Evolutionary conservation across 768 basidiomycete species (phyloP), one percentile per base, ranked within the genome.

Genomic region (Pholiota conissans): DNA sequence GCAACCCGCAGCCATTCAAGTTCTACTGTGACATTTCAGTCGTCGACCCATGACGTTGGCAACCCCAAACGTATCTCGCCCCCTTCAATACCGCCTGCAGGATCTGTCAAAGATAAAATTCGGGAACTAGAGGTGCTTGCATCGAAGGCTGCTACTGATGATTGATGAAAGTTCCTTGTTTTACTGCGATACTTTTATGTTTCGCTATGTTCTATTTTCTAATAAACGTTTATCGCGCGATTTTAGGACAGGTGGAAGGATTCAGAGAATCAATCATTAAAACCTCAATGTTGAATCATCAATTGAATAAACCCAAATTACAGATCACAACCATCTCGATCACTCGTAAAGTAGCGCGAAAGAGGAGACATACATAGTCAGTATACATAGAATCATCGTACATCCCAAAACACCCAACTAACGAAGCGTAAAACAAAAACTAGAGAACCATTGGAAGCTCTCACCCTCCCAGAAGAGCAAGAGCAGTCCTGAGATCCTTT

Each of bases 401-500:
- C 7, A 26, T 27, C 26, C 22, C 22, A 24, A 20, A 26, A 20
- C 16, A 7, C 16, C 11, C 11, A 48, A 24, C 16, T 4, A 39
- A 39, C 37, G 22, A 24, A 24, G 18, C 20, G 42, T 22, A 18
- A 45, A 24, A 26, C 22, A 24, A 20, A 55, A 45, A 59, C 48
- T 39, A 52, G 49, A 32, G 40, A 37, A 50, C 29, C 35, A 42
- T 29, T 50, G 61, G 45, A 46, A 49, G 35, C 49, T 7, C 54
- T 73, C 66, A 83, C 3, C 76, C 86, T 22, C 85, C 89, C 20
- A 93, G 75, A 30, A 84, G 71, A 29, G 76, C 78, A 60, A 99
- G 72, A 13, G 96, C 96, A 32, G 82, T 78, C 62, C 83, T 79
- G 62, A 99, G 72, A 73, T 99, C 94, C 68, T 82, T 87, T 67